phyloP scores from a whole-genome alignment of 352 stramenopile species.

The Globisporangium camurandrum region DNA sequence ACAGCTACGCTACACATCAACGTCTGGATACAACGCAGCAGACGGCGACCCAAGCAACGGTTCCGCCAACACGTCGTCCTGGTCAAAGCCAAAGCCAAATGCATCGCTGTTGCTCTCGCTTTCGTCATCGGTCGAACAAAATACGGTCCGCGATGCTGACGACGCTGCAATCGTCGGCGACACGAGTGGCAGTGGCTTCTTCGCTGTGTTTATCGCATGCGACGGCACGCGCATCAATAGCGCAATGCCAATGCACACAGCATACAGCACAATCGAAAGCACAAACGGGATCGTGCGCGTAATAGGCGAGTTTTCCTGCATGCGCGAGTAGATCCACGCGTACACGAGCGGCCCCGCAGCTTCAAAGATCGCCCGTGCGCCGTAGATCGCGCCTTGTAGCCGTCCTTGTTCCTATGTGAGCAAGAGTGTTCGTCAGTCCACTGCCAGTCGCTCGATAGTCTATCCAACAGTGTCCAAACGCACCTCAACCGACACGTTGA shows the following conservation, averaged over 20 bases:
- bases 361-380: conserved; percentile 53
- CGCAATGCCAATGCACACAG: conserved; percentile 39
- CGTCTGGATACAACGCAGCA: conserved; percentile 17
- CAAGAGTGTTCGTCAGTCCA: neutral
- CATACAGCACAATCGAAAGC: conserved; percentile 43
- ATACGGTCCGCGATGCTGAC: conserved; percentile 37
- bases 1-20: conserved; percentile 5
- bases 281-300: conserved; percentile 53
- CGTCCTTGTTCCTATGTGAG: conserved; percentile 51
- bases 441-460: too few species aligned
- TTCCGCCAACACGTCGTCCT: conserved; percentile 34
- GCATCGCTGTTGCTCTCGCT: conserved; percentile 19
- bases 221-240: conserved; percentile 25
- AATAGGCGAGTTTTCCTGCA: conserved; percentile 32
- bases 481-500: conserved; percentile 52
- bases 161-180: conserved; percentile 34
- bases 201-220: conserved; percentile 7
- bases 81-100: conserved; percentile 17
- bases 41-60: conserved; percentile 26
- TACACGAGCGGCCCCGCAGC: conserved; percentile 48
- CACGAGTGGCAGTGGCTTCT: conserved; percentile 21
- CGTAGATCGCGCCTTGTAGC: conserved; percentile 68
- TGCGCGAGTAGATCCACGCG: conserved; percentile 43
- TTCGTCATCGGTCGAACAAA: conserved; percentile 44
- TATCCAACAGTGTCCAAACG: neutral